Evolutionary conservation across 1,139 yeast genomes (phyloP), one percentile per base, ranked within the genome.

Genomic region (Pichia sp.): DNA sequence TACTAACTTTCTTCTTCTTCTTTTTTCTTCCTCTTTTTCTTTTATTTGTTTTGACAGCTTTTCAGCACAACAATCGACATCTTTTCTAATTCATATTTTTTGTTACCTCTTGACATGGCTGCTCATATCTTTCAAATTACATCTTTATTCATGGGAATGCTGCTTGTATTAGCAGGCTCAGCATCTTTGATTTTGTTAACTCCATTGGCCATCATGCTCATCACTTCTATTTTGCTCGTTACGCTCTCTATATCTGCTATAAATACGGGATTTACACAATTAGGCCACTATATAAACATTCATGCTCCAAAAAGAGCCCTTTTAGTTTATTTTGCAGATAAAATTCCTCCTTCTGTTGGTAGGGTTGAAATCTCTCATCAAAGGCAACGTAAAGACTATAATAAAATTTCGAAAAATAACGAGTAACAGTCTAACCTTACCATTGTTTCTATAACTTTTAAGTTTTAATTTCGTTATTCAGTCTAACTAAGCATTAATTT

Each of bases 321-420:
- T 12, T 35, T 61, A 11, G 41, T 51, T 3, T 49, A 34, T 22
- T 20, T 60, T 10, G 65, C 65, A 6, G 62, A 60, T 40, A 32
- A 35, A 35, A 33, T 62, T 28, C 64, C 65, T 3, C 64, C 65
- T 1, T 61, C 65, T 1, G 57, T 62, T 2, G 66, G 66, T 2
- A 46, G 47, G 22, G 42, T 41, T 12, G 61, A 58, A 40, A 51
- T 46, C 4, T 40, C 42, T 28, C 48, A 38, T 24, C 38, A 41
- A 30, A 41, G 37, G 25, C 46, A 39, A 37, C 38, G 36, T 28
- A 30, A n/a, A 10, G 31, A 37, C 6, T 37, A 37, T 30, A 28
- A 30, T 9, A 29, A 37, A 30, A 37, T 37, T 22, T n/a, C 30
- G 35, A 29, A 37, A 30, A 37, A n/a, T 3, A 28, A 37, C 22